phyloP scores from a whole-genome alignment of 106 monocot genomes.

The Allium fistulosum region DNA sequence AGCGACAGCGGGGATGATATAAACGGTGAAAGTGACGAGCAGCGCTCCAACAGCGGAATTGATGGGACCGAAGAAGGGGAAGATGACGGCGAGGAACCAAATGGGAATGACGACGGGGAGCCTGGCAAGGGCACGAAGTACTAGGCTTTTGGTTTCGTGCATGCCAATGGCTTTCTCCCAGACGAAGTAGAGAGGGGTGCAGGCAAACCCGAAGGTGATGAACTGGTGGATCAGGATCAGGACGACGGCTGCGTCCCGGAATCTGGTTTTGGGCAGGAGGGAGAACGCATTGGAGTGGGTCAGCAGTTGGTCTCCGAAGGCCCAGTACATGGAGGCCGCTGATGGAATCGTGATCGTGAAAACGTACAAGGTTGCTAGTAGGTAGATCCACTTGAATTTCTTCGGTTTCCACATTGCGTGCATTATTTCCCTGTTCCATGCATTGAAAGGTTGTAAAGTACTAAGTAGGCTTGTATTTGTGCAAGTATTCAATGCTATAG shows the following conservation, averaged over 20 bases:
- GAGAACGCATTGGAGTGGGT: slow-evolving; percentile 59
- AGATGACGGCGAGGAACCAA: slow-evolving; percentile 73
- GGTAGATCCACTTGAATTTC: slow-evolving; percentile 71
- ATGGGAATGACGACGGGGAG: slow-evolving; percentile 63
- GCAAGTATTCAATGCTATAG: too few species aligned
- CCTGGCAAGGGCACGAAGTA: slow-evolving; percentile 43
- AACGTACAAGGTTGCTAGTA: slow-evolving; percentile 57
- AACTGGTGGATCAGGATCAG: slow-evolving; percentile 33
- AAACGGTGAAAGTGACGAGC: slow-evolving; percentile 71
- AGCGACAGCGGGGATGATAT: slow-evolving; percentile 59
- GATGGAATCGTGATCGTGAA: slow-evolving; percentile 70
- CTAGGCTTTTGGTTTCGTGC: slow-evolving; percentile 58
- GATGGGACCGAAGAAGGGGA: slow-evolving; percentile 83
- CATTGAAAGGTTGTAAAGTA: neutral
- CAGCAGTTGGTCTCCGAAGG: slow-evolving; percentile 60
- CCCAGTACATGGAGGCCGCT: slow-evolving; percentile 64
- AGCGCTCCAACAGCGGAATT: slow-evolving; percentile 72
- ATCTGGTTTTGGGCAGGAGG: slow-evolving; percentile 26
- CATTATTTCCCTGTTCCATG: slow-evolving; percentile 29
- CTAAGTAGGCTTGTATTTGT: too few species aligned
- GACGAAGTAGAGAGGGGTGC: slow-evolving; percentile 76
- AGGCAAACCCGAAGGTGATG: slow-evolving; percentile 80
- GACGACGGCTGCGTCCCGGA: slow-evolving; percentile 21
- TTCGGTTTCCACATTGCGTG: slow-evolving; percentile 73
- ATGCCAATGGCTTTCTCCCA: slow-evolving; percentile 81